Percentiles rank a stretch among this genome's conserved stretches.
phyloP scores from a whole-genome alignment of 2,329 filamentous ascomycete species.

The Colletotrichum sojae region DNA sequence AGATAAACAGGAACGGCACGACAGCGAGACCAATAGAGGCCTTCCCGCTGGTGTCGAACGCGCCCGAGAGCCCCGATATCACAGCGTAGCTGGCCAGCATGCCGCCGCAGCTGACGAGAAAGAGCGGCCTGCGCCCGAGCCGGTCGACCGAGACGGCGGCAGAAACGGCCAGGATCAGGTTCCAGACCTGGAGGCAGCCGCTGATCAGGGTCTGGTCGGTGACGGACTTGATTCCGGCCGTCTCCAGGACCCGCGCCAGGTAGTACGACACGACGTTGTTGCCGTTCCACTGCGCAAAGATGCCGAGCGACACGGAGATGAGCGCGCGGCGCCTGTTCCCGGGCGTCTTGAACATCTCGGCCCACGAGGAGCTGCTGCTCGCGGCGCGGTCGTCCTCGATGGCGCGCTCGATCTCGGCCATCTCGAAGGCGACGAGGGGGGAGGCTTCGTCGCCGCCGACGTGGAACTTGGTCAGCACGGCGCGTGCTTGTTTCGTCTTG shows the following conservation, averaged over 20 bases:
- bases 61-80: slow-evolving; percentile 56
- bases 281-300: slow-evolving; percentile 55
- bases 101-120: slow-evolving; percentile 43
- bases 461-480: slow-evolving; percentile 56
- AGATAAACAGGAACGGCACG: slow-evolving; percentile 59
- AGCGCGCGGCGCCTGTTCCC: slow-evolving; percentile 42
- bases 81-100: slow-evolving; percentile 53
- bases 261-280: slow-evolving; percentile 53
- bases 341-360: slow-evolving; percentile 54
- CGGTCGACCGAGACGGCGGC: slow-evolving; percentile 47
- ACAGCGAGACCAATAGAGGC: slow-evolving; percentile 52
- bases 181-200: slow-evolving; percentile 46
- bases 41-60: slow-evolving; percentile 50
- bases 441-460: slow-evolving; percentile 56
- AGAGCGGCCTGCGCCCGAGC: slow-evolving; percentile 45
- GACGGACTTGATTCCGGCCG: slow-evolving; percentile 48
- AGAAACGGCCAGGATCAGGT: slow-evolving; percentile 48
- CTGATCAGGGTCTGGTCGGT: slow-evolving; percentile 49
- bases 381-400: slow-evolving; percentile 26
- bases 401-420: slow-evolving; percentile 22
- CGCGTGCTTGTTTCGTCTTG: slow-evolving; percentile 46
- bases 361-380: slow-evolving; percentile 49
- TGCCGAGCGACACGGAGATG: slow-evolving; percentile 46
- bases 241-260: slow-evolving; percentile 42
- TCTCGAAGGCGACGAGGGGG: slow-evolving; percentile 51